Conservation (phyloP, 192 early-diverging fungal genomes). For the Coemansia sp. region DNA sequence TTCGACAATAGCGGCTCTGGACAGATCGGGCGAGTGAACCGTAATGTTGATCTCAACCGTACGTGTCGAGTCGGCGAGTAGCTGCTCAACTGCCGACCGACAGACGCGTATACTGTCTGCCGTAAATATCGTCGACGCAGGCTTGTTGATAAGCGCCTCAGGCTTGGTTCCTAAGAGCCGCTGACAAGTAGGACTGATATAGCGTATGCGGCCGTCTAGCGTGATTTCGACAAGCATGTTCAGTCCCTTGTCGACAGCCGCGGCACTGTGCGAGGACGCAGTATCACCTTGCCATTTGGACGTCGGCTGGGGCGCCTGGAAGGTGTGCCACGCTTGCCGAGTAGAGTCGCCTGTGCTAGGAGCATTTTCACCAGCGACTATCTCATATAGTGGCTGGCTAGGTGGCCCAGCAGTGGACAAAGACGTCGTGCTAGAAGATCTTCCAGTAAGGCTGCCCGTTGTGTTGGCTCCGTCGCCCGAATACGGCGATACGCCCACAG, state of each 20-base stretch:
- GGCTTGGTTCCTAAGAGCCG: slow-evolving; percentile 30
- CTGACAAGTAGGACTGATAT: slow-evolving; percentile 44
- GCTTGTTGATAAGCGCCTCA: slow-evolving; percentile 29
- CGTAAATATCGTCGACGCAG: slow-evolving; percentile 32
- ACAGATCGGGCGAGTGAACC: slow-evolving; percentile 22
- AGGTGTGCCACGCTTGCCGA: neutral
- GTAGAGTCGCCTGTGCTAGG: neutral
- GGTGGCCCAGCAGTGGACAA: neutral
- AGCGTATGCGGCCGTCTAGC: slow-evolving; percentile 45
- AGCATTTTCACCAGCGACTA: neutral
- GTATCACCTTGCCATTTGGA: neutral
- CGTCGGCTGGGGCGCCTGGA: neutral
- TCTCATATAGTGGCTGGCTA: neutral
- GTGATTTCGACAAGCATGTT: slow-evolving; percentile 45
- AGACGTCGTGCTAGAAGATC: slow-evolving; percentile 1
- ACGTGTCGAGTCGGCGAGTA: slow-evolving; percentile 37
- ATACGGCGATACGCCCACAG: neutral
- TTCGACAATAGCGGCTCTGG: slow-evolving; percentile 16
- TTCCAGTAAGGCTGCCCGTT: neutral
- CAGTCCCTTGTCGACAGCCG: slow-evolving; percentile 31
- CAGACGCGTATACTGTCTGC: slow-evolving; percentile 18
- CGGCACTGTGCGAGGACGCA: neutral
- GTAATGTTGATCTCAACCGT: slow-evolving; percentile 42
- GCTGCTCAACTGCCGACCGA: slow-evolving; percentile 46
- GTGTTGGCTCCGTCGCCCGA: neutral